These are phyloP conservation scores for Nakazawaea populi DNA, from an alignment of 805 yeast species.

Conservation along the genomic window DNA sequence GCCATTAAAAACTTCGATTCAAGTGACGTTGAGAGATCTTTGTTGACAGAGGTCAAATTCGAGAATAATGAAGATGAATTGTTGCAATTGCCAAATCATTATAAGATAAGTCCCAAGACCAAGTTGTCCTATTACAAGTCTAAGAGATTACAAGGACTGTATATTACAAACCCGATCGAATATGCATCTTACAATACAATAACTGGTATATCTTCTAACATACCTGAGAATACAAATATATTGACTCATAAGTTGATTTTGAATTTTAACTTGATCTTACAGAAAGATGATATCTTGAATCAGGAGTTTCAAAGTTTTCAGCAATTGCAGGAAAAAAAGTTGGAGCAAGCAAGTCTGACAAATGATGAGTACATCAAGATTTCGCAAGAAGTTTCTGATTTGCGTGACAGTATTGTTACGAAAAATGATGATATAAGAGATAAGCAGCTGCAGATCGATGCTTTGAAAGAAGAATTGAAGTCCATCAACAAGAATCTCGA, in stretches of 20 bases:
- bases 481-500: constrained; percentile 23
- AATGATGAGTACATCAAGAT: constrained; percentile 40
- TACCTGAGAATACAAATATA: constrained; percentile 25
- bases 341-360: constrained; percentile 36
- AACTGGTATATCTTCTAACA: constrained; percentile 27
- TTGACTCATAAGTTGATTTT: constrained; percentile 62
- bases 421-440: constrained; percentile 22
- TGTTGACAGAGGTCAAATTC: constrained; percentile 68
- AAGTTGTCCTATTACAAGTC: constrained; percentile 44
- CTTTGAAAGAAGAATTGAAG: constrained; percentile 19
- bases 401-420: constrained; percentile 26
- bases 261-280: constrained; percentile 43
- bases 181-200: constrained; percentile 20
- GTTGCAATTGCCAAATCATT: constrained; percentile 16
- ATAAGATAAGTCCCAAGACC: constrained; percentile 18
- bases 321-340: constrained; percentile 31
- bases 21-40: constrained; percentile 72
- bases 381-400: constrained; percentile 36
- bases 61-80: constrained; percentile 40
- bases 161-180: constrained; percentile 62
- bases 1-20: constrained; percentile 57
- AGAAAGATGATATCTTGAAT: constrained; percentile 34
- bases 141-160: constrained; percentile 54
- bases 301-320: constrained; percentile 43
- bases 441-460: constrained; percentile 15